phyloP scores from a whole-genome alignment of 805 yeast species.

The Dipodascopsis uninucleata region DNA sequence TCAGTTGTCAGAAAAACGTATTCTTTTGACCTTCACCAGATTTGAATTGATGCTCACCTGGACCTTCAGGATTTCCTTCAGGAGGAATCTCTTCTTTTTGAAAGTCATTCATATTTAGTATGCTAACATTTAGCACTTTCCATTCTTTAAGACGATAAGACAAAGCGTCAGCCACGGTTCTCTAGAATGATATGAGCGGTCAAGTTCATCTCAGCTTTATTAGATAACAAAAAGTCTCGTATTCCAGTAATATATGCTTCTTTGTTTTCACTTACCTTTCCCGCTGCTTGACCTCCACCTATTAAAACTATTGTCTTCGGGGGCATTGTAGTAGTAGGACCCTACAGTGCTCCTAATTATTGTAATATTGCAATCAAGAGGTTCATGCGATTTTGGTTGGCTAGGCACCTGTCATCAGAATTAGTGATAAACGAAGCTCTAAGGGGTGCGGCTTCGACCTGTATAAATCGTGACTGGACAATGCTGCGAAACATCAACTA shows the following conservation, averaged over 20 bases:
- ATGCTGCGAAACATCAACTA: too few relatives aligned
- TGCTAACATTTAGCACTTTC: constrained; percentile 12
- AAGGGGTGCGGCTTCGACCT: too few relatives aligned
- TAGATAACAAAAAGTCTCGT: not conserved
- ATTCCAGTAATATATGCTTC: not conserved
- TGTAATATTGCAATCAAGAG: too few relatives aligned
- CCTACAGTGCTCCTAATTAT: not conserved
- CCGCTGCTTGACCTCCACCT: constrained; percentile 26
- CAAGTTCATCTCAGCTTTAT: not conserved
- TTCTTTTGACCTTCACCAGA: too few relatives aligned
- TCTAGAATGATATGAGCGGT: constrained; percentile 6
- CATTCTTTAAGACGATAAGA: constrained; percentile 12
- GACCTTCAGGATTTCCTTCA: constrained; percentile 17
- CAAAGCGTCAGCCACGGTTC: constrained; percentile 16
- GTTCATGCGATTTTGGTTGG: too few relatives aligned
- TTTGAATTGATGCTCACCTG: constrained; percentile 9
- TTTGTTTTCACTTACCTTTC: constrained; percentile 21
- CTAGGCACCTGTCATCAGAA: too few relatives aligned
- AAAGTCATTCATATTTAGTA: constrained; percentile 10
- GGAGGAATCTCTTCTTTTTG: not conserved
- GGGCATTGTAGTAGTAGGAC: constrained; percentile 10
- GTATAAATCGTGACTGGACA: too few relatives aligned
- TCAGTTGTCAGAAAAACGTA: not conserved
- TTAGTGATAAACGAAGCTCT: too few relatives aligned
- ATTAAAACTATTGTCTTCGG: constrained; percentile 16